A percentile compares a stretch with the other conserved stretches of the same genome.
Evolutionary conservation across 768 basidiomycete genomes (phyloP).

Genomic region (Astraeus odoratus): DNA sequence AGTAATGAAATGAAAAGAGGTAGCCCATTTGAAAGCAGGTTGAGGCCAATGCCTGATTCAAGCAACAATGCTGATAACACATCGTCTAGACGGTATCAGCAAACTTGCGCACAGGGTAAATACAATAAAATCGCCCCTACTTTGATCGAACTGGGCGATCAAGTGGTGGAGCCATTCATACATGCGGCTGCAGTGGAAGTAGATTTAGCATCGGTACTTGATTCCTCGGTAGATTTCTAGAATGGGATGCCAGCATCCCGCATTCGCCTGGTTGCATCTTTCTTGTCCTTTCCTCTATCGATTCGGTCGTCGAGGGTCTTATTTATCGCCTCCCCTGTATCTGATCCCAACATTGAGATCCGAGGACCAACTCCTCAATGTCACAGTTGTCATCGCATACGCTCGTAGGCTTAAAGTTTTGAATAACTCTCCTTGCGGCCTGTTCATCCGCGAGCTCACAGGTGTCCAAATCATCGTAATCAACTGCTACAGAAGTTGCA

Average conservation of each 20-base stretch:
- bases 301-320: slow-evolving; percentile 39
- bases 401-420: slow-evolving; percentile 12
- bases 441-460: slow-evolving; percentile 29
- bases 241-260: slow-evolving; percentile 20
- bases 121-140: slow-evolving; percentile 28
- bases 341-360: slow-evolving; percentile 27
- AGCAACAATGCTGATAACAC: slow-evolving; percentile 34
- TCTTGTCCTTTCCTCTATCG: slow-evolving; percentile 22
- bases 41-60: slow-evolving; percentile 34
- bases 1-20: slow-evolving; percentile 36
- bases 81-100: slow-evolving; percentile 29
- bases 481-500: slow-evolving; percentile 13
- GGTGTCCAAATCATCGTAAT: slow-evolving; percentile 20
- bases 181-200: slow-evolving; percentile 1
- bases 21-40: slow-evolving; percentile 24
- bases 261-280: slow-evolving; percentile 16
- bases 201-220: slow-evolving; percentile 13
- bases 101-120: background rate
- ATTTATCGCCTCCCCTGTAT: slow-evolving; percentile 36
- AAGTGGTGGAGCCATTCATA: slow-evolving; percentile 20
- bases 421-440: slow-evolving; percentile 34
- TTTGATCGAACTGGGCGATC: slow-evolving; percentile 27
- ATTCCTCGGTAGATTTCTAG: slow-evolving; percentile 24
- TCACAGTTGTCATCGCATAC: background rate
- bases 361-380: slow-evolving; percentile 31